A percentile compares a stretch with the other conserved stretches of the same genome.
Evolutionary conservation across 176 grass and related monocot genomes (phyloP).

Genomic region (Cenchrus americanus): DNA sequence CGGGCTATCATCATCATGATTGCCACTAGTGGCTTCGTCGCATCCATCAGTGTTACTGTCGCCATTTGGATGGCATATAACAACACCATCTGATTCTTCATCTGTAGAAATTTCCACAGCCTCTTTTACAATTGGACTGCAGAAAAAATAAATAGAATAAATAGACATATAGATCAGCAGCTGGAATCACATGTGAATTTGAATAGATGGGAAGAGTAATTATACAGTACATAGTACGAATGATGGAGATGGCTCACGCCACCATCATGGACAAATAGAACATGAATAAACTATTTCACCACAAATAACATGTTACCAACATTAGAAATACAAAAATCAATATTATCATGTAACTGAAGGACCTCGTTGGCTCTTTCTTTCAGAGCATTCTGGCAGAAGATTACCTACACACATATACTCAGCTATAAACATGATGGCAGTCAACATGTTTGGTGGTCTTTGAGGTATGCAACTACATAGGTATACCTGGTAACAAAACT

Average conservation of each 20-base stretch:
- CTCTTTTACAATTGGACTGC: conserved; percentile 75
- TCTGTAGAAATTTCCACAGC: conserved; percentile 58
- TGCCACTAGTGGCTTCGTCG: conserved; percentile 43
- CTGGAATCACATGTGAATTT: conserved; percentile 19
- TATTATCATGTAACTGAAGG: conserved; percentile 2
- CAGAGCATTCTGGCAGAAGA: conserved; percentile 25
- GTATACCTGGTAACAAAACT: not conserved
- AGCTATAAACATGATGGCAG: not conserved
- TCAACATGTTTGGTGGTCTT: not conserved
- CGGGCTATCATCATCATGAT: conserved; percentile 42
- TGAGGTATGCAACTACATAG: not conserved
- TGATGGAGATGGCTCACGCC: not conserved
- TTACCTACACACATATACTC: not conserved
- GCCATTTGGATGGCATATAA: conserved; percentile 49
- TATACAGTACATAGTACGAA: not conserved
- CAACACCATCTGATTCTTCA: conserved; percentile 64
- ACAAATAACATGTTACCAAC: conserved; percentile 26
- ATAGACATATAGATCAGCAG: conserved; percentile 29
- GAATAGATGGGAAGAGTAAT: conserved; percentile 18
- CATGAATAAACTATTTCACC: conserved; percentile 27
- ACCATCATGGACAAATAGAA: conserved; percentile 35
- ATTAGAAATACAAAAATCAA: conserved; percentile 25
- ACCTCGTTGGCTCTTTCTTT: not conserved
- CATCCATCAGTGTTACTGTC: conserved; percentile 43
- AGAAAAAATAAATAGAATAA: conserved; percentile 41